Conservation (phyloP, 352 stramenopile species). For the Globisporangium viniferum region DNA sequence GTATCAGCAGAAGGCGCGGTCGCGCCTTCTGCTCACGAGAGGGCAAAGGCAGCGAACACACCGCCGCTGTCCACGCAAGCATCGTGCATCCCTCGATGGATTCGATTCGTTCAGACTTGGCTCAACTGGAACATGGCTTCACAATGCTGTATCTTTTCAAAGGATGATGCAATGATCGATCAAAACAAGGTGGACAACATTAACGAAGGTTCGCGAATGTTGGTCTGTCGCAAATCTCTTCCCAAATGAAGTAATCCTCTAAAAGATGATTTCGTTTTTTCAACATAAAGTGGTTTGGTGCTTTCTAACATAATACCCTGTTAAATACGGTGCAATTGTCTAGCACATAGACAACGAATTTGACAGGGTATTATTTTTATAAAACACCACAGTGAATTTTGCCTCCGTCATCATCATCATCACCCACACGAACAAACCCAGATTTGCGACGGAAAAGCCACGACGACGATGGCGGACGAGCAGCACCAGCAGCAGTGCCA, state of each 20-base stretch:
- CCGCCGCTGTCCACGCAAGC: too few relatives aligned
- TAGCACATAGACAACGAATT: too few relatives aligned
- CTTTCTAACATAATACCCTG: background rate
- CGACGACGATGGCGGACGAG: background rate
- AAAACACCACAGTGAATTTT: background rate
- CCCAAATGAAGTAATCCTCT: too few relatives aligned
- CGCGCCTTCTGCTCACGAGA: background rate
- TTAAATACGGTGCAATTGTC: background rate
- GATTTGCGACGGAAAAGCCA: background rate
- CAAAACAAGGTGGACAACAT: background rate
- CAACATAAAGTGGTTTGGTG: background rate
- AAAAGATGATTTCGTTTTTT: background rate
- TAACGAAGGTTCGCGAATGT: conserved; percentile 4
- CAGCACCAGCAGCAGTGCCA: background rate
- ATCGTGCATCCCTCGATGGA: background rate
- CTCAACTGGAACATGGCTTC: background rate
- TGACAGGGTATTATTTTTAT: too few relatives aligned
- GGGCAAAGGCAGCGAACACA: background rate
- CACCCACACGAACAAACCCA: background rate
- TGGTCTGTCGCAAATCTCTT: background rate
- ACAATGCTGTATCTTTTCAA: background rate
- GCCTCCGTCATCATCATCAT: background rate
- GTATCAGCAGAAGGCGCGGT: background rate
- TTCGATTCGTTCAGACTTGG: background rate
- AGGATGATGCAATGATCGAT: background rate